These are phyloP conservation scores for Ustilago bromivora DNA, from an alignment of 1,284 basidiomycete species.

Conservation along the genomic window DNA sequence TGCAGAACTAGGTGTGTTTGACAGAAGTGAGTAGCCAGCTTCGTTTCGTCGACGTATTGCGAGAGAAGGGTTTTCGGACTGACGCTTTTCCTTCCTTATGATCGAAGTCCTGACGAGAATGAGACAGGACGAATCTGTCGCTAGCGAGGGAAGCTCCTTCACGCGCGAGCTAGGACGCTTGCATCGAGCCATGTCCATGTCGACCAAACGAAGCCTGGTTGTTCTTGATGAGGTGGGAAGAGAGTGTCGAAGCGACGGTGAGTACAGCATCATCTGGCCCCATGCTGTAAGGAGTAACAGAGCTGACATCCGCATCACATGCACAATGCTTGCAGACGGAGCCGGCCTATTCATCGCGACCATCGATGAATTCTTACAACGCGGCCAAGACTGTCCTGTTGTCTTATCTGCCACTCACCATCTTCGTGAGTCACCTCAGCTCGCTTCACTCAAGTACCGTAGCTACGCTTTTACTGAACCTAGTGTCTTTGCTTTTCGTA, in stretches of 20 bases:
- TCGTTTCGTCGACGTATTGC: no score
- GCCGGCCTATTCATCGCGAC: slow-evolving; percentile 48
- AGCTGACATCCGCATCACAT: not conserved
- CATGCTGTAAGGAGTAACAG: no score
- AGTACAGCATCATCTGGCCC: not conserved
- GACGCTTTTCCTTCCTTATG: not conserved
- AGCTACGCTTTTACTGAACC: no score
- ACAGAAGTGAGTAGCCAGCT: slow-evolving; percentile 31
- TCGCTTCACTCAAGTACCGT: no score
- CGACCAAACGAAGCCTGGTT: slow-evolving; percentile 40
- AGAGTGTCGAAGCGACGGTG: slow-evolving; percentile 50
- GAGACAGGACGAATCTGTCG: slow-evolving; percentile 49
- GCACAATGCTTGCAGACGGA: slow-evolving; percentile 21
- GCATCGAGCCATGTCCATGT: slow-evolving; percentile 36
- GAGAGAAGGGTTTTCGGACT: not conserved
- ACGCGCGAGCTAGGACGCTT: slow-evolving; percentile 45
- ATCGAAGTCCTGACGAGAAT: slow-evolving; percentile 45
- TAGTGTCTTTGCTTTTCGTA: no score
- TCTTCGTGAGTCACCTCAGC: slow-evolving; percentile 24
- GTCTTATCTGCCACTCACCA: slow-evolving; percentile 49
- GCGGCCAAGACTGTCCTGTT: slow-evolving; percentile 32
- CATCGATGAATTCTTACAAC: slow-evolving; percentile 42
- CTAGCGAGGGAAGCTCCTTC: slow-evolving; percentile 50
- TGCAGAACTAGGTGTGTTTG: slow-evolving; percentile 49
- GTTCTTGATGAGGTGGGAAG: slow-evolving; percentile 50